phyloP scores from a whole-genome alignment of 208 protist genomes.

The Trypanosoma boissoni region DNA sequence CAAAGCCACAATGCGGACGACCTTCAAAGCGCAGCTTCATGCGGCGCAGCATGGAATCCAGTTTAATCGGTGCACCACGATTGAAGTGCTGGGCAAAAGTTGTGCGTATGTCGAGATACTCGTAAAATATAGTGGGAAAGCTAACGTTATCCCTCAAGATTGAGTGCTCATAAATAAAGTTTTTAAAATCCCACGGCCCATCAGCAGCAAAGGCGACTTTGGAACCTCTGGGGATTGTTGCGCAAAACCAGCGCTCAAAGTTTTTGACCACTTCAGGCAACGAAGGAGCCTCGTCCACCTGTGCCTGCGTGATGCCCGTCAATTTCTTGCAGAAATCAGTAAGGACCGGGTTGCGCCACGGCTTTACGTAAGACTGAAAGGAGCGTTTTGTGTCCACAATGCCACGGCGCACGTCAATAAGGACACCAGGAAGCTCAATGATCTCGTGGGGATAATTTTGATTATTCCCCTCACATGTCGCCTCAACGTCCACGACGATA shows the following conservation, averaged over 20 bases:
- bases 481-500: conserved; percentile 91
- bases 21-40: conserved; percentile 82
- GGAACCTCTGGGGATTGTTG: conserved; percentile 62
- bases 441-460: conserved; percentile 89
- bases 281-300: conserved; percentile 72
- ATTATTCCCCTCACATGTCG: conserved; percentile 77
- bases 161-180: conserved; percentile 77
- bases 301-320: conserved; percentile 94
- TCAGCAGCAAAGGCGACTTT: conserved; percentile 84
- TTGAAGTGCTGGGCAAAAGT: conserved; percentile 80
- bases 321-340: conserved; percentile 91
- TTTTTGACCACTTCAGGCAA: conserved; percentile 65
- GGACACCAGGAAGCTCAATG: conserved; percentile 93
- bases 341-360: conserved; percentile 77
- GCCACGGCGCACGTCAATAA: conserved; percentile 77
- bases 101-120: conserved; percentile 88
- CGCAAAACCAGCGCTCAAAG: conserved; percentile 77
- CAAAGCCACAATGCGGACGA: conserved; percentile 85
- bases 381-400: conserved; percentile 63
- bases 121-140: conserved; percentile 81
- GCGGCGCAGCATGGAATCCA: conserved; percentile 72
- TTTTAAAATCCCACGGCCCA: conserved; percentile 87
- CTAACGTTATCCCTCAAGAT: conserved; percentile 72
- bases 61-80: conserved; percentile 57
- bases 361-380: conserved; percentile 91